Conservation (phyloP, 2,329 filamentous ascomycete species). For the Aureobasidium melanogenum region DNA sequence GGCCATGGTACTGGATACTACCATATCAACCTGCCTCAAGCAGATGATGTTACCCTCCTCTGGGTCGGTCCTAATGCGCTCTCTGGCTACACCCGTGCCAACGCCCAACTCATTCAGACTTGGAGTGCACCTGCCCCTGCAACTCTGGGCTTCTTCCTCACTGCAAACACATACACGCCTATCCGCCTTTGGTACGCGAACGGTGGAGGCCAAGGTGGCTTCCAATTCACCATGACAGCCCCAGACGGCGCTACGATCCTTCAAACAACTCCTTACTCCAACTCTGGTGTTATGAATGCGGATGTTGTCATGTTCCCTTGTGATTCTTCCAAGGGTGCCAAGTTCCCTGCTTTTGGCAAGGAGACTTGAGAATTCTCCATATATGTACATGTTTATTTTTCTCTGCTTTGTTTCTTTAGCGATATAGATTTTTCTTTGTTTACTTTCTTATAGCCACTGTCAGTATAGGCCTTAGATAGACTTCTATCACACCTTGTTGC, state of each 20-base stretch:
- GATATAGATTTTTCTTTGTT: too few relatives aligned
- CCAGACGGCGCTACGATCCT: conserved; percentile 10
- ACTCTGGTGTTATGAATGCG: background rate
- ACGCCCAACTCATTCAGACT: conserved; percentile 14
- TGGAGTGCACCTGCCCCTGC: background rate
- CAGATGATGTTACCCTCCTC: conserved; percentile 20
- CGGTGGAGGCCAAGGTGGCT: background rate
- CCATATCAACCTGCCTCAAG: conserved; percentile 16
- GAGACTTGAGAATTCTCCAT: background rate
- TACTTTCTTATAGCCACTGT: too few relatives aligned
- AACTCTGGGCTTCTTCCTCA: conserved; percentile 2
- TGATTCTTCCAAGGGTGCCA: background rate
- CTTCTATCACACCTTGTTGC: too few relatives aligned
- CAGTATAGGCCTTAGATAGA: too few relatives aligned
- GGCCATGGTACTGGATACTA: conserved; percentile 18
- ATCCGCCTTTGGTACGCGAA: conserved; percentile 7
- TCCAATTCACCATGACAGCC: conserved; percentile 3
- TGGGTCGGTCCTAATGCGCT: conserved; percentile 20
- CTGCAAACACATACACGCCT: conserved; percentile 9
- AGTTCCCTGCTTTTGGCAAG: conserved; percentile 11
- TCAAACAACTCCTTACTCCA: background rate
- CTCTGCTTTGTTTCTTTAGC: background rate
- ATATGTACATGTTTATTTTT: background rate
- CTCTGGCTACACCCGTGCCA: conserved; percentile 17
- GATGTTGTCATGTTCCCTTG: conserved; percentile 12